A percentile compares a stretch with the other conserved stretches of the same genome.
These are phyloP conservation scores for Xylaria nigripes DNA, from an alignment of 495 filamentous ascomycete species.

Conservation along the genomic window DNA sequence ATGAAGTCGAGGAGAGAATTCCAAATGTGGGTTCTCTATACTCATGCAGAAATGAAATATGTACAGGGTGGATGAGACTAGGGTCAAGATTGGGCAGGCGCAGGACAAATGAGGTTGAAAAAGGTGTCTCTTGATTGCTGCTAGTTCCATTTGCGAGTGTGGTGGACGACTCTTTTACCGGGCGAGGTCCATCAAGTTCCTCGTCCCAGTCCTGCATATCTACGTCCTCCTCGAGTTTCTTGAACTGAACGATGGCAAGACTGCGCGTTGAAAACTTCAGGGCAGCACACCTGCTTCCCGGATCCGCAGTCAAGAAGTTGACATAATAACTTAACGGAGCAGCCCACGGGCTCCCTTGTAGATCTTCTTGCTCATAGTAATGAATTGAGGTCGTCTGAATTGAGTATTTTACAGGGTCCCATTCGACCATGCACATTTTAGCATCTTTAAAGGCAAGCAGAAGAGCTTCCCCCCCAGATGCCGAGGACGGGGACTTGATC, in stretches of 20 bases:
- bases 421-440: conserved; percentile 86
- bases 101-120: conserved; percentile 84
- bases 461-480: conserved; percentile 77
- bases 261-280: conserved; percentile 85
- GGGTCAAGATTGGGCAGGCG: conserved; percentile 81
- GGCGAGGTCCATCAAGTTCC: conserved; percentile 56
- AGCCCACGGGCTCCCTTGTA: conserved; percentile 66
- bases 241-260: conserved; percentile 89
- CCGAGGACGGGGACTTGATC: conserved; percentile 59
- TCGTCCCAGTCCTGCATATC: conserved; percentile 81
- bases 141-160: conserved; percentile 47
- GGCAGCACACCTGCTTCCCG: conserved; percentile 83
- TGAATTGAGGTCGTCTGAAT: conserved; percentile 89
- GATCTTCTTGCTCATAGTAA: conserved; percentile 92
- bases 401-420: conserved; percentile 71
- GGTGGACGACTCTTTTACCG: conserved; percentile 34
- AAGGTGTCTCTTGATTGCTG: conserved; percentile 59
- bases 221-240: conserved; percentile 81
- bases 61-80: conserved; percentile 74
- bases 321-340: conserved; percentile 58
- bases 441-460: conserved; percentile 81
- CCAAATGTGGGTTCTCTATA: conserved; percentile 97
- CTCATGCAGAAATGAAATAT: conserved; percentile 89
- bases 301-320: conserved; percentile 80
- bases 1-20: conserved; percentile 68